Percentiles rank a stretch among this genome's conserved stretches.
Conservation (phyloP, 2,329 filamentous ascomycete genomes). For the Colletotrichum sp. region DNA sequence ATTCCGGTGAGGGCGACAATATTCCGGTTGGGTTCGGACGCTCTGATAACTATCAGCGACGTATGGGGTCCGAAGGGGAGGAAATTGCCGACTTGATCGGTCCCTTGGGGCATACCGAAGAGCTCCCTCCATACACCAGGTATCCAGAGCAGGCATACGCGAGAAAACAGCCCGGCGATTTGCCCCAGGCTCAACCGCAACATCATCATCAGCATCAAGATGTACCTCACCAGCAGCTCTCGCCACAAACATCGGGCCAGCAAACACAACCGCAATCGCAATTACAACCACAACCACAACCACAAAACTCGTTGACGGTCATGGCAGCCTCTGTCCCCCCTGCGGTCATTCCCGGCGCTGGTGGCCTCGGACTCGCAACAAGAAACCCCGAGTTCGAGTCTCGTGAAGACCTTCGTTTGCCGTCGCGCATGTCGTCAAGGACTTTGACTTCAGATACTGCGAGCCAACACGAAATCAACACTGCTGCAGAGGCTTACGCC, state of each 20-base stretch:
- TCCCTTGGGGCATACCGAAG: conserved; percentile 86
- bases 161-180: conserved; percentile 48
- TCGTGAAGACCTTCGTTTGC: conserved; percentile 56
- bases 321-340: conserved; percentile 12
- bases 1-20: conserved; percentile 40
- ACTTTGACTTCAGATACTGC: conserved; percentile 53
- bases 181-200: not conserved
- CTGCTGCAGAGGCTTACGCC: conserved; percentile 46
- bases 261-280: conserved; percentile 14
- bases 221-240: not conserved
- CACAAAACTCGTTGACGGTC: conserved; percentile 6
- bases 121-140: conserved; percentile 88
- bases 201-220: conserved; percentile 16
- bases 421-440: conserved; percentile 55
- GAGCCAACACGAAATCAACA: conserved; percentile 61
- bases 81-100: conserved; percentile 88
- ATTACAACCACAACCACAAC: conserved; percentile 12
- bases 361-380: conserved; percentile 65
- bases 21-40: conserved; percentile 79
- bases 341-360: conserved; percentile 56
- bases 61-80: conserved; percentile 80
- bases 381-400: conserved; percentile 68
- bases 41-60: conserved; percentile 70
- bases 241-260: not conserved
- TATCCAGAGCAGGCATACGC: conserved; percentile 78